Base-by-base conservation (phyloP, 2,329 filamentous ascomycete species). In the Fusarium xyrophilum region DNA sequence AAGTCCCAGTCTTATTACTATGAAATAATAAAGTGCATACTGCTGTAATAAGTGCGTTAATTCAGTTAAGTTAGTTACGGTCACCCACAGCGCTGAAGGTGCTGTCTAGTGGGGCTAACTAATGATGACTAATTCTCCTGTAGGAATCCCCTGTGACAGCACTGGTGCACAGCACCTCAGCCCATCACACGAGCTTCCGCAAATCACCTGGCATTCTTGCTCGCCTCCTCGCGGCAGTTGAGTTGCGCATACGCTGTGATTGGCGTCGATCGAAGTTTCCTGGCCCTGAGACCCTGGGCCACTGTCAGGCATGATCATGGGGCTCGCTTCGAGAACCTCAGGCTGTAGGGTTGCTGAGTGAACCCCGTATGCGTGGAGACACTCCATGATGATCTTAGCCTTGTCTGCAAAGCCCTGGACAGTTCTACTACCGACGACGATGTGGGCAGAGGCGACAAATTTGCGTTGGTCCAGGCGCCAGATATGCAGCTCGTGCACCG, bases 391-490 rank as follows among this genome's bases (percentile, higher is more conserved):
- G 4, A 84, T 86, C 70, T 84, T 85, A 4, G 89, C 87, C 63
- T 85, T 85, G 52, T 82, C 80, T 78, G 87, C 84, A 74, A 93
- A 93, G 51, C 81, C 80, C 36, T 80, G 76, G 27, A 91, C 77
- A 12, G 84, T 83, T 53, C 84, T 81, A 64, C 88, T 84, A 3
- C 84, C 82, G 19, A 93, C 84, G 1, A 90, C 83, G 3, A 93
- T 80, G 73, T 93, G 91, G 2, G 88, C 90, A 2, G 89, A 89
- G 11, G 91, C 91, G 47, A 93, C 83, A 7, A 86, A 82, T 72
- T 91, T 92, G 53, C 83, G 83, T 77, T 94, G 90, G 73, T 91
- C 88, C 6, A 93, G 82, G 5, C 88, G 84, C 91, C 91, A 93
- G 65, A 93, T 86, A 69, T 92, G 90, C 19, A 93, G 81, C 70